Conservation (phyloP, 805 yeast species). For the Wickerhamomyces rabaulensis region DNA sequence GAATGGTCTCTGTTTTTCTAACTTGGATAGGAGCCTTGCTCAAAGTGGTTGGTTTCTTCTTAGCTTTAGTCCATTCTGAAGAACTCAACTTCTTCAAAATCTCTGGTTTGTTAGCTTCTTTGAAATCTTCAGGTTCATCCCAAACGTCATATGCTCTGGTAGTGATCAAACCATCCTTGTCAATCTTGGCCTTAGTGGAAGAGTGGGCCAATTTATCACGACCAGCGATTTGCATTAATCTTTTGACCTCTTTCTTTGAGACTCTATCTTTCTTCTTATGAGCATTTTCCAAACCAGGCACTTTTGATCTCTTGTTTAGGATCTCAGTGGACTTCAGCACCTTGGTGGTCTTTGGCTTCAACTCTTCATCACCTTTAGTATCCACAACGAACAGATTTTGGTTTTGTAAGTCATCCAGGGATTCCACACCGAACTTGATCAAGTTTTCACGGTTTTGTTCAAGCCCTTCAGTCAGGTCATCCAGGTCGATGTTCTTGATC, state of each 20-base stretch:
- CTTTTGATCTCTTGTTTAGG: conserved; percentile 70
- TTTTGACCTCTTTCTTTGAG: conserved; percentile 53
- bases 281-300: conserved; percentile 50
- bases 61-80: conserved; percentile 46
- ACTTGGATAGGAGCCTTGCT: conserved; percentile 48
- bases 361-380: conserved; percentile 52
- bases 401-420: conserved; percentile 32
- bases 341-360: conserved; percentile 35
- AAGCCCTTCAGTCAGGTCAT: conserved; percentile 67
- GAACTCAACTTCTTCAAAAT: conserved; percentile 34
- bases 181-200: conserved; percentile 46
- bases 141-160: conserved; percentile 63
- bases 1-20: conserved; percentile 43
- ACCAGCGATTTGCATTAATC: conserved; percentile 72
- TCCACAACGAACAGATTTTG: conserved; percentile 60
- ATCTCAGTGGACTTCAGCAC: conserved; percentile 38
- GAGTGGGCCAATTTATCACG: conserved; percentile 52
- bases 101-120: conserved; percentile 31
- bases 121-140: conserved; percentile 34
- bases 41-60: conserved; percentile 50
- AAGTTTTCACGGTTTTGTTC: conserved; percentile 63
- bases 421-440: conserved; percentile 45
- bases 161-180: conserved; percentile 57
- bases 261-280: conserved; percentile 44
- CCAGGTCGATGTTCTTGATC: conserved; percentile 87